These are phyloP conservation scores for Hyaloperonospora brassicae DNA, from an alignment of 352 stramenopile species.

Conservation along the genomic window DNA sequence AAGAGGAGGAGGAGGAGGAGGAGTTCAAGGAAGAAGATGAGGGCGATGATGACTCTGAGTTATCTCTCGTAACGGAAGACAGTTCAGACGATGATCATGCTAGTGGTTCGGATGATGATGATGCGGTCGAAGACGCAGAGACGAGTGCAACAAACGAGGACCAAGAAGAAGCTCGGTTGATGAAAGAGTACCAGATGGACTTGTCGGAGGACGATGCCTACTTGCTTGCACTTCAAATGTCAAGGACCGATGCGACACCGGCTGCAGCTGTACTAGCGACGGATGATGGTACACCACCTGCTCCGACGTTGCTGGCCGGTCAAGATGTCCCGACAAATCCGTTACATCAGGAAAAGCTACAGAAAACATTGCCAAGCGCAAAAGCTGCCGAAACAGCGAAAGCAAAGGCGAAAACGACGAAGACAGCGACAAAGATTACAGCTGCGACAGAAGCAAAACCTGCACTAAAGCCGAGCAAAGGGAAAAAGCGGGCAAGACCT, in stretches of 20 bases:
- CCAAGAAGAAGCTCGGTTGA: constrained; percentile 33
- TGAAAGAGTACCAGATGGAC: constrained; percentile 61
- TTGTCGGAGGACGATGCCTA: constrained; percentile 69
- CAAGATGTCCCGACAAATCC: not conserved
- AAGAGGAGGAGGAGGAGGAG: constrained; percentile 40
- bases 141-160: constrained; percentile 15
- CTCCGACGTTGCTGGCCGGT: not conserved
- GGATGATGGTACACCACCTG: not conserved
- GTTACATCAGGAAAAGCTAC: not conserved
- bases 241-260: constrained; percentile 19
- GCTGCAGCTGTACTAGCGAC: constrained; percentile 1
- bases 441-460: constrained; percentile 5
- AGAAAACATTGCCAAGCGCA: constrained; percentile 5
- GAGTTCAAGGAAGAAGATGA: constrained; percentile 45
- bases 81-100: constrained; percentile 56
- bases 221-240: constrained; percentile 58
- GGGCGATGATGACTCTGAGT: constrained; percentile 38
- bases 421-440: constrained; percentile 2
- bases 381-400: constrained; percentile 2
- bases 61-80: constrained; percentile 44
- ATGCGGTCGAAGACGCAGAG: constrained; percentile 28
- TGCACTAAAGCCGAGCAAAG: constrained; percentile 3
- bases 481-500: constrained; percentile 13
- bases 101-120: constrained; percentile 33
- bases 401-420: constrained; percentile 3